Base-by-base conservation (phyloP, 2,329 filamentous ascomycete genomes). In the Fusarium sororula region DNA sequence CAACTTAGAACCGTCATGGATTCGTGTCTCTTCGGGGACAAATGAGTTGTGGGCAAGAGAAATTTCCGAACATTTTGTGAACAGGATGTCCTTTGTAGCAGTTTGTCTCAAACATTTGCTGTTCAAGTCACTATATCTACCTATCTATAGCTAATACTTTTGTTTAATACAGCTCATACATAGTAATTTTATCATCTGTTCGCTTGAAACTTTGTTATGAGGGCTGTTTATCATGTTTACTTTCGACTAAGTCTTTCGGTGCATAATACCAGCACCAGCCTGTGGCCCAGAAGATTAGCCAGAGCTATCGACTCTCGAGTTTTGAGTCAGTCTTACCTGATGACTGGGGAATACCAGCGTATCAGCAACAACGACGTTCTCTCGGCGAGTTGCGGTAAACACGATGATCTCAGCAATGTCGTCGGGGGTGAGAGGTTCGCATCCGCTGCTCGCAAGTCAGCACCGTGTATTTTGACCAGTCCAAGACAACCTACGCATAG, bases 371-470 rank as follows among this genome's bases (percentile, higher is more conserved):
- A 98, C 94, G 10, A 98, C 94, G 81, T 98, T 98, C 84, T 98
- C 94, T 76, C 92, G 90, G 78, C 95, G 89, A 7, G 93, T 92
- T 8, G 93, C 94, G 5, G 93, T 88, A 80, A 98, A 98, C 13
- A 98, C 95, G 39, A 98, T 87, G 37, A 97, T 88, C 84, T 98
- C 95, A 18, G 95, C 95, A 79, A 98, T 95, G 79, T 98, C 95
- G 56, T 96, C 94, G 0, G 93, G 93, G 1, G 94, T 97, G 76
- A 98, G 86, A 45, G 95, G 95, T 75, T 97, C 93, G 75, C 90
- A 92, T 58, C 92, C 92, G 66, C 91, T 93, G 56, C 28, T 45
- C 22, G 39, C n/a, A 55, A n/a, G 28, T 73, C 15, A 73, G 66
- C 42, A 44, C n/a, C 6, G 12, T 39, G 18, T 39, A 13, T 26